phyloP scores from a whole-genome alignment of 768 basidiomycete species.

The Hericium erinaceus region DNA sequence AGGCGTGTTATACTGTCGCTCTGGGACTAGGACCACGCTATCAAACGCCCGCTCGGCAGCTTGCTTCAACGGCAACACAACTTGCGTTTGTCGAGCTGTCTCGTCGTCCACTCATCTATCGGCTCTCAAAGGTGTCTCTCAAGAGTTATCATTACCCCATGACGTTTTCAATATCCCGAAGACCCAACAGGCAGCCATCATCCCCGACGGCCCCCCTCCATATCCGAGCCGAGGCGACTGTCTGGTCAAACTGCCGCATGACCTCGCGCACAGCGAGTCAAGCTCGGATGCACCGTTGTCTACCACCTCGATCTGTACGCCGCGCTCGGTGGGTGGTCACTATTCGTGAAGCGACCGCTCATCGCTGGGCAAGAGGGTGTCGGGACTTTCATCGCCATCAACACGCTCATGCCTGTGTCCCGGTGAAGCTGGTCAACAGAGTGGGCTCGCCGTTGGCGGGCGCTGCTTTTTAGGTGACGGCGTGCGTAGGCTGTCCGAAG shows the following conservation, averaged over 20 bases:
- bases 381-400: slow-evolving; percentile 74
- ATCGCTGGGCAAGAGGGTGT: slow-evolving; percentile 79
- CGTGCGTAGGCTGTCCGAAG: slow-evolving; percentile 42
- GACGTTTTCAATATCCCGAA: slow-evolving; percentile 25
- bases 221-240: slow-evolving; percentile 29
- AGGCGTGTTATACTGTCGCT: no score
- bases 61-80: no score
- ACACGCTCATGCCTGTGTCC: slow-evolving; percentile 48
- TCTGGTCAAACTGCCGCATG: slow-evolving; percentile 45
- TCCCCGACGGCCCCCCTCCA: slow-evolving; percentile 23
- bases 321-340: slow-evolving; percentile 71
- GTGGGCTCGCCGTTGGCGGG: slow-evolving; percentile 79
- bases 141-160: neutral
- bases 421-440: slow-evolving; percentile 66
- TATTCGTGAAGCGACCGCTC: slow-evolving; percentile 52
- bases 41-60: no score
- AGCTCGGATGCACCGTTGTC: slow-evolving; percentile 68
- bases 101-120: no score
- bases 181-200: slow-evolving; percentile 33
- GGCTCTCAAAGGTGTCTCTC: no score
- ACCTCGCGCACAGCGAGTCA: slow-evolving; percentile 63
- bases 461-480: neutral
- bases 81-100: no score
- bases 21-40: no score
- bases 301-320: slow-evolving; percentile 83